Evolutionary conservation across 441 rosid genomes (phyloP), one percentile per base, ranked within the genome.

Genomic region (Arabidopsis lyrata): DNA sequence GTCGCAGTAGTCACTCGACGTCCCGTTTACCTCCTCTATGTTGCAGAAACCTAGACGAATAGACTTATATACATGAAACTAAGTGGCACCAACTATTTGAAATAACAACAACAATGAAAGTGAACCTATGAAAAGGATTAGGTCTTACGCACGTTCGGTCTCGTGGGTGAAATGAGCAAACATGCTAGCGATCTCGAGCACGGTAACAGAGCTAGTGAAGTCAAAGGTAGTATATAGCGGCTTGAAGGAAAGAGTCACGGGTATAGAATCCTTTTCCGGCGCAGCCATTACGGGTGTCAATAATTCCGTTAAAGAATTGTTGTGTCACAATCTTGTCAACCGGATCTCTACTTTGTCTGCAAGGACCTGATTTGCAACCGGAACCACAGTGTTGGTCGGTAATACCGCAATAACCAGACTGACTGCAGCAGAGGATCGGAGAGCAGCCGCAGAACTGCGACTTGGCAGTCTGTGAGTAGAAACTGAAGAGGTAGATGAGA

Each of bases 161-260:
- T 84, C 87, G 42, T 86, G 87, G 0, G 89, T 85, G 50, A 84
- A 79, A 64, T 87, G 92, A 34, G 89, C 92, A 63, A 87, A 87
- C 77, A 86, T 83, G 45, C 91, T 85, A 0, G 95, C 97, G 35
- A 89, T 83, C 67, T 89, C 97, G 31, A 90, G 86, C 74, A 34
- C 79, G 0, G 81, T 78, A 9, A 68, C 77, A 4, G 88, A 74
- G 31, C 77, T 82, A 7, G 83, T 86, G 20, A 87, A 87, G 34
- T 50, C 57, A 12, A 89, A 55, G 42, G 36, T 83, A 0, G 78
- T 57, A 15, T 47, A n/a, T 61, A 22, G 79, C 81, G 1, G 89
- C 92, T 5, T 22, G 36, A 0, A 86, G 24, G 70, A 87, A 87
- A 38, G 81, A 77, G 1, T 77, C 62, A 49, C 92, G 76, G 0